Evolutionary conservation across 164 flowering plant species (phyloP).

Genomic region (Hamamelis virginiana): DNA sequence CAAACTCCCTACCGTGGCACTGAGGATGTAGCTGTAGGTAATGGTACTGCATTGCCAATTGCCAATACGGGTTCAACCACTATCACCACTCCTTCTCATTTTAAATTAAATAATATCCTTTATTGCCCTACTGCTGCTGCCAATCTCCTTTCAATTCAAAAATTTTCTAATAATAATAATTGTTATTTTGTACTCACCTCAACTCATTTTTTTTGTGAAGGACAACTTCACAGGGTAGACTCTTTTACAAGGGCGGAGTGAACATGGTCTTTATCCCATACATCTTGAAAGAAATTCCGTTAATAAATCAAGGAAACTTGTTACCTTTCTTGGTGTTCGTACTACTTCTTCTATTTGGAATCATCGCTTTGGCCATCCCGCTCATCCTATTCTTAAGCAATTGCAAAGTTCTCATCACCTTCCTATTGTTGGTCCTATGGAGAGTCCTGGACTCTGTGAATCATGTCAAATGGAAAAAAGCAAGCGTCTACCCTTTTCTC

Average conservation of each 20-base stretch:
- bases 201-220: neutral
- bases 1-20: neutral
- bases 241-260: neutral
- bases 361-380: neutral
- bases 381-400: neutral
- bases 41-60: constrained; percentile 1
- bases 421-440: neutral
- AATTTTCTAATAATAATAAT: neutral
- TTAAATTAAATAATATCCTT: neutral
- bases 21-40: neutral
- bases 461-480: neutral
- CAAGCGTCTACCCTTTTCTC: neutral
- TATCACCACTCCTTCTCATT: neutral
- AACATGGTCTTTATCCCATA: neutral
- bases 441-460: neutral
- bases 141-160: neutral
- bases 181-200: neutral
- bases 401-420: neutral
- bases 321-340: neutral
- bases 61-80: neutral
- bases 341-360: neutral
- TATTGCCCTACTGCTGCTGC: neutral
- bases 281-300: neutral
- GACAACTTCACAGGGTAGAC: neutral
- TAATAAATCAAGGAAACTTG: neutral